Evolutionary conservation across 352 stramenopile genomes (phyloP).

Genomic region (Phytophthora brassicae): DNA sequence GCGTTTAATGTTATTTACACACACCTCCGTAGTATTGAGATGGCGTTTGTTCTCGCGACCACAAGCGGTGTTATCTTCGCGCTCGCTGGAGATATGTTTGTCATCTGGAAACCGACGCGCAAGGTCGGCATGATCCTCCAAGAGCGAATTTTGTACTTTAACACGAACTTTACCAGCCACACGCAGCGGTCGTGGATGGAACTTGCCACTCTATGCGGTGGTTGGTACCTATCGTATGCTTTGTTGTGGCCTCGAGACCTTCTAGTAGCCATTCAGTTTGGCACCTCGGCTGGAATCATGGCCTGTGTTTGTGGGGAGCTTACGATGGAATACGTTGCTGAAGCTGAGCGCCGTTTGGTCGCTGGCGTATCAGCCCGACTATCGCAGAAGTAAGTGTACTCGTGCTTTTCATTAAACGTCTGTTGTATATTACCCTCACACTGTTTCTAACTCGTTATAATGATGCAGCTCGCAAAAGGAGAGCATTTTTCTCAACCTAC

Average conservation of each 20-base stretch:
- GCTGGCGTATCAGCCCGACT: conserved; percentile 46
- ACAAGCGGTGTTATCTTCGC: conserved; percentile 77
- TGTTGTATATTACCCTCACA: too few species aligned
- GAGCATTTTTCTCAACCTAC: conserved; percentile 64
- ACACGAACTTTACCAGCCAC: conserved; percentile 60
- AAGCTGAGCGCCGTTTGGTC: conserved; percentile 65
- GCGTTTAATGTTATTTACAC: conserved; percentile 91
- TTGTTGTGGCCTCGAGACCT: conserved; percentile 74
- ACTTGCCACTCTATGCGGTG: conserved; percentile 47
- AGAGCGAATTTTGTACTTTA: conserved; percentile 70
- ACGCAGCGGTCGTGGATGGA: conserved; percentile 58
- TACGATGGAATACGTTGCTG: conserved; percentile 62
- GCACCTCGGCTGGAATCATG: conserved; percentile 68
- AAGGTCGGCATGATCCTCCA: conserved; percentile 81
- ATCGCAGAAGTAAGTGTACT: conserved; percentile 44
- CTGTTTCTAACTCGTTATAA: conserved; percentile 2
- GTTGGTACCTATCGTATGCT: conserved; percentile 65
- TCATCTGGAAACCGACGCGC: conserved; percentile 81
- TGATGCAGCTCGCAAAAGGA: conserved; percentile 57
- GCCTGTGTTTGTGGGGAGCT: conserved; percentile 73
- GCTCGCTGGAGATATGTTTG: conserved; percentile 81
- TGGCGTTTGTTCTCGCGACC: conserved; percentile 80
- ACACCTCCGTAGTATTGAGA: conserved; percentile 74
- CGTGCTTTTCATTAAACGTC: too few species aligned
- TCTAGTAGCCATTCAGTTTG: conserved; percentile 74